Base-by-base conservation (phyloP, 768 basidiomycete species). In the Pleurotus salmoneostramineus region DNA sequence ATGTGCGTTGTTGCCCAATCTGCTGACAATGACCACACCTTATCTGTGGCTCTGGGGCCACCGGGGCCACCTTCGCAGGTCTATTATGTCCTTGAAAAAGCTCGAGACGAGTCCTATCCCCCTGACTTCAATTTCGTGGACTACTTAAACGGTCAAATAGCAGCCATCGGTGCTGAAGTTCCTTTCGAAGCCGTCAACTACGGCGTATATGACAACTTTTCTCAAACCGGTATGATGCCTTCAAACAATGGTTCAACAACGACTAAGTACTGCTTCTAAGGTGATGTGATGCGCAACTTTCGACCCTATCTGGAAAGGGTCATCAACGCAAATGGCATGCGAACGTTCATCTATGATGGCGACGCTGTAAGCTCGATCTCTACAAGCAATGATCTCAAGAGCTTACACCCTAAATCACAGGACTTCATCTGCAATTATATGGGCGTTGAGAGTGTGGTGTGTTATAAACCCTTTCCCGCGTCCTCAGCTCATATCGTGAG, bases 271-370 rank as follows among this genome's bases (percentile, higher is more conserved):
- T n/a, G 17, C 21, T 14, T 47, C 14, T n/a, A 1, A 77, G 78
- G 77, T 15, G 85, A 87, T 62, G 85, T 82, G 83, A 85, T 85
- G 82, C 69, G 74, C 47, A 78, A 73, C 57, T 75, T 73, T 1
- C 65, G 75, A 14, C 80, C 79, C 0, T 58, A 78, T 58, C 68
- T 87, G 27, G 83, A 85, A 67, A 75, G 66, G 4, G 82, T 86
- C 11, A 83, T 87, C 62, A 75, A 84, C 59, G 74, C 83, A 50
- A n/a, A n/a, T n/a, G 84, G 84, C 10, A 81, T 82, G 43, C 32
- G 79, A 54, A 81, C 80, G 14, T 63, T 82, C 43, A 64, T 84
- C n/a, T 85, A 75, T 60, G 80, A 79, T 57, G 84, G 84, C 27
- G 83, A 84, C 63, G 84, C 81, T 32, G 81, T 81, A 61, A 57